Evolutionary conservation across 108 stramenopile genomes (phyloP).

Genomic region (Stephanodiscus triporus): DNA sequence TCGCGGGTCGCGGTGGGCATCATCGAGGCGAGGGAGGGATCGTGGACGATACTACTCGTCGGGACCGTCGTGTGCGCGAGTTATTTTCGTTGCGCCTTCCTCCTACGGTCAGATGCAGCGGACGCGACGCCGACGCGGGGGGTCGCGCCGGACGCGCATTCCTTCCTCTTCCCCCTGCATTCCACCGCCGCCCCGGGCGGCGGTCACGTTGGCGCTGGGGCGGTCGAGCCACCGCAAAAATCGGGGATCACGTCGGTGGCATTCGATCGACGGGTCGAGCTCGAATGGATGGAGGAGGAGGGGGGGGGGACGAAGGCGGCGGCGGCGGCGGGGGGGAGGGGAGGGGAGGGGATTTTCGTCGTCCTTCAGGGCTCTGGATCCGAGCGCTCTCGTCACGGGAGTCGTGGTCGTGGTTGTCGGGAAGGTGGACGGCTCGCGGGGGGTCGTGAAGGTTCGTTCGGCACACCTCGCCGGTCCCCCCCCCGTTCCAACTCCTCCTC

Average conservation of each 20-base stretch:
- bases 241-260: conserved; percentile 22
- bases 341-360: not conserved
- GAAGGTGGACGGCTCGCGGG: conserved; percentile 49
- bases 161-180: conserved; percentile 25
- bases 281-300: conserved; percentile 12
- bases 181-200: too few relatives aligned
- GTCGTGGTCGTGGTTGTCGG: conserved; percentile 75
- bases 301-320: conserved; percentile 13
- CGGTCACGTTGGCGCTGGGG: too few relatives aligned
- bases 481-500: conserved; percentile 3
- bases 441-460: conserved; percentile 68
- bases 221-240: conserved; percentile 31
- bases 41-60: conserved; percentile 61
- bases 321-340: not conserved
- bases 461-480: conserved; percentile 59
- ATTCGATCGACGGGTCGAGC: conserved; percentile 52
- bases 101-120: conserved; percentile 20
- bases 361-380: conserved; percentile 11
- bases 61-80: conserved; percentile 80
- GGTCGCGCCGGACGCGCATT: too few relatives aligned
- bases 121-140: conserved; percentile 24
- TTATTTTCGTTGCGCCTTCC: conserved; percentile 32
- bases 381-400: conserved; percentile 67
- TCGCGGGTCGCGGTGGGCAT: conserved; percentile 59
- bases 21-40: conserved; percentile 74